These are phyloP conservation scores for Fagopyrum esculentum DNA, from an alignment of 148 eudicot species.

Conservation along the genomic window DNA sequence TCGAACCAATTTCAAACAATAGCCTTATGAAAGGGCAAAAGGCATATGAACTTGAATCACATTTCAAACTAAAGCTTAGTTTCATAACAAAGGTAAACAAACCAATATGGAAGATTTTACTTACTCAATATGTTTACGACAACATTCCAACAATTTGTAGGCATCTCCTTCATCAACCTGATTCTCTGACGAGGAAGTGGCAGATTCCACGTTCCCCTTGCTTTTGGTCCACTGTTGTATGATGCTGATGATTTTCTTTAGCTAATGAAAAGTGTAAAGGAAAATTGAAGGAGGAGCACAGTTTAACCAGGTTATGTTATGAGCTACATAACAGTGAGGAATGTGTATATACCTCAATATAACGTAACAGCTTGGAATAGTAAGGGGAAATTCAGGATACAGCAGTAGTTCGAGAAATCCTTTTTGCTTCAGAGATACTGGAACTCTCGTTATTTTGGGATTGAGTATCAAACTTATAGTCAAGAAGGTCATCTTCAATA, in stretches of 20 bases:
- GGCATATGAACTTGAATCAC: too few relatives aligned
- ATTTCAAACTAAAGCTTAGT: too few relatives aligned
- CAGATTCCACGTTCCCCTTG: conserved; percentile 27
- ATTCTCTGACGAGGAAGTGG: conserved; percentile 17
- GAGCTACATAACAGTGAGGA: neutral
- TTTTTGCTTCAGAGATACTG: conserved; percentile 20
- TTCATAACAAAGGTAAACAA: too few relatives aligned
- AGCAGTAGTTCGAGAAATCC: conserved; percentile 37
- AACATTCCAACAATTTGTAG: conserved; percentile 48
- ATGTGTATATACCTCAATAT: neutral
- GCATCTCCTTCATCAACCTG: conserved; percentile 38
- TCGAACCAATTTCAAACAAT: too few relatives aligned
- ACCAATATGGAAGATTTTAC: neutral
- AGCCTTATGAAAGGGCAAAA: too few relatives aligned
- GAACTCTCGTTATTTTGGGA: conserved; percentile 20
- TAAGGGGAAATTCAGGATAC: conserved; percentile 53
- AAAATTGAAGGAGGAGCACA: conserved; percentile 18
- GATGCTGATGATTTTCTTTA: conserved; percentile 46
- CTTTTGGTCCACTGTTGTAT: conserved; percentile 44
- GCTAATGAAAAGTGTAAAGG: conserved; percentile 45
- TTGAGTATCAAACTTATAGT: conserved; percentile 28
- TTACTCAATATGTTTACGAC: conserved; percentile 28
- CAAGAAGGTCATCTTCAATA: conserved; percentile 78
- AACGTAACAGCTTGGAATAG: neutral
- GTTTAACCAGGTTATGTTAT: neutral